Conservation (phyloP, 768 basidiomycete species). For the Mycena vulgaris region DNA sequence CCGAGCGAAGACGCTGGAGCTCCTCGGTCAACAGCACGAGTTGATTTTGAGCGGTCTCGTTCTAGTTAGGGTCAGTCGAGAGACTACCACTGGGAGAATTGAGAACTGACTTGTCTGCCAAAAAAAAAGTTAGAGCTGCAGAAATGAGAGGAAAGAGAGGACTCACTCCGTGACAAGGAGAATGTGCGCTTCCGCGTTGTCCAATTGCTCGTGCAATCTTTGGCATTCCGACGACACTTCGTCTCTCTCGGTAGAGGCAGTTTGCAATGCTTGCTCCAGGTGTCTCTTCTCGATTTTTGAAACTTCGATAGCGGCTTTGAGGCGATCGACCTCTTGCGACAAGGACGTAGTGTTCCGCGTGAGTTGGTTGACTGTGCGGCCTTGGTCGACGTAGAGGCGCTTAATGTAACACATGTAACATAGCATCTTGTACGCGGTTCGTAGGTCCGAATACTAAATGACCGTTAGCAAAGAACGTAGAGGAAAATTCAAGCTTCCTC, state of each 20-base stretch:
- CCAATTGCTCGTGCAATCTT: conserved; percentile 31
- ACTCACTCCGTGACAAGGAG: conserved; percentile 32
- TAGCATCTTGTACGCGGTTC: conserved; percentile 32
- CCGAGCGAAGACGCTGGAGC: conserved; percentile 32
- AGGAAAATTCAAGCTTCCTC: background rate
- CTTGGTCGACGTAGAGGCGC: conserved; percentile 26
- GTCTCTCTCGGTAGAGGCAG: conserved; percentile 21
- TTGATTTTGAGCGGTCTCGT: conserved; percentile 37
- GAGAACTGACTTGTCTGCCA: conserved; percentile 34
- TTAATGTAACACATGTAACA: conserved; percentile 33
- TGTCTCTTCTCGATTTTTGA: conserved; percentile 31
- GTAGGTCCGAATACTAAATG: conserved; percentile 34
- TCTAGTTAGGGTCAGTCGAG: conserved; percentile 21
- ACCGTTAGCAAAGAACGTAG: conserved; percentile 8
- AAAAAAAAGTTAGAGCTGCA: conserved; percentile 2
- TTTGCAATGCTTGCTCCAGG: conserved; percentile 24
- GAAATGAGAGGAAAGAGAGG: background rate
- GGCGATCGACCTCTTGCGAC: conserved; percentile 31
- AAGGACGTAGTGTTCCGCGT: background rate
- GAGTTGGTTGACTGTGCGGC: conserved; percentile 14
- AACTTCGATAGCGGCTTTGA: conserved; percentile 30
- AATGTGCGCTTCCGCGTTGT: conserved; percentile 27
- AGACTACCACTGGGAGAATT: background rate
- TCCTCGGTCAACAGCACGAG: conserved; percentile 36
- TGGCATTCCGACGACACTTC: no score